Conservation (phyloP, 1,284 basidiomycete genomes). For the Tausonia pullulans region DNA sequence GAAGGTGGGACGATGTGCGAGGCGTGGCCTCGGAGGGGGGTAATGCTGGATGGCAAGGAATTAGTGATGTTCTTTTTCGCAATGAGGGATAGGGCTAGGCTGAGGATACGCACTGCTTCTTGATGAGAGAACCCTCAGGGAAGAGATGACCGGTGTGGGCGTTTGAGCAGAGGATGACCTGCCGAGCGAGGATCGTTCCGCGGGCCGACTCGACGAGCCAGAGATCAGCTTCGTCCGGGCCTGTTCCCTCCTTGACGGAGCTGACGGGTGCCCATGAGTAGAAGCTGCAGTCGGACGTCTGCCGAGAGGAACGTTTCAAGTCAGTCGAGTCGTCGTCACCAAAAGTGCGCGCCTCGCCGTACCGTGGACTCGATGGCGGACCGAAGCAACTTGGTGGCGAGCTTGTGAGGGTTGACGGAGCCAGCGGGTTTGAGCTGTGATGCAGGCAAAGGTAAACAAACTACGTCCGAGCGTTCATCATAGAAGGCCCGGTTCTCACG, state of each 20-base stretch:
- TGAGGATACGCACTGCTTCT: conserved; percentile 1
- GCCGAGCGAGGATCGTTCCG: conserved; percentile 21
- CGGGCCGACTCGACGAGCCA: background rate
- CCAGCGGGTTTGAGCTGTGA: background rate
- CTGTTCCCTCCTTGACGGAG: background rate
- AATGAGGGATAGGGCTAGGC: background rate
- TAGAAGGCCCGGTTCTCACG: no score
- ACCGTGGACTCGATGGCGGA: conserved; percentile 17
- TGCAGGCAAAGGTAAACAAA: no score
- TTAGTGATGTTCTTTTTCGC: background rate
- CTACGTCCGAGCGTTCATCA: no score
- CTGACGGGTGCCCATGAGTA: conserved; percentile 23
- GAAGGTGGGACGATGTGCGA: conserved; percentile 9
- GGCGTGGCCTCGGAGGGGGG: conserved; percentile 14
- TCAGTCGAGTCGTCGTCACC: no score
- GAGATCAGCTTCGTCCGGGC: background rate
- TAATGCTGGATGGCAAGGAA: background rate
- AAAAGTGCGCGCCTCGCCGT: no score
- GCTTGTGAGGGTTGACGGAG: conserved; percentile 25
- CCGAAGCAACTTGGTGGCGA: conserved; percentile 21
- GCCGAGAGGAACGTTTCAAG: no score
- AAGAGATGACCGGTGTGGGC: conserved; percentile 28
- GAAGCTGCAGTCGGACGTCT: conserved; percentile 16
- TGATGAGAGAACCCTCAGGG: conserved; percentile 3
- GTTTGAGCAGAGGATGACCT: conserved; percentile 28